Percentiles rank a stretch among this genome's conserved stretches.
Conservation (phyloP, 2,329 filamentous ascomycete genomes). For the Leptoxyphium fumago region DNA sequence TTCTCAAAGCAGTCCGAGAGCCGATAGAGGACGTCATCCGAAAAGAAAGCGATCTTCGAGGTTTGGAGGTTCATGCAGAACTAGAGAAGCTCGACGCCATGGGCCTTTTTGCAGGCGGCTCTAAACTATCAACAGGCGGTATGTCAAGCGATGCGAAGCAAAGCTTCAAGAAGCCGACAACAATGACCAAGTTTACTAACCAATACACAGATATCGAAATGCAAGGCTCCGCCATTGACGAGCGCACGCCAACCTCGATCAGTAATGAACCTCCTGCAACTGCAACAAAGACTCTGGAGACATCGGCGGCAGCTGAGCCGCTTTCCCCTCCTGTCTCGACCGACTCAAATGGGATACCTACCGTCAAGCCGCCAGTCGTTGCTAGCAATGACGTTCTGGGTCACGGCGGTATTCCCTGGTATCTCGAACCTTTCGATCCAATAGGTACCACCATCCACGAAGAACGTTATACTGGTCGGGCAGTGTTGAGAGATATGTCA, state of each 20-base stretch:
- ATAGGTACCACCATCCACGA: conserved; percentile 65
- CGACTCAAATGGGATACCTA: conserved; percentile 17
- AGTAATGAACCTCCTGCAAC: conserved; percentile 6
- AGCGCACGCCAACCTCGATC: not conserved
- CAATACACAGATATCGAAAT: not conserved
- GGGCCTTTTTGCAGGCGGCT: conserved; percentile 42
- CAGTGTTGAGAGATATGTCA: conserved; percentile 58
- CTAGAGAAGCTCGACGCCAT: conserved; percentile 60
- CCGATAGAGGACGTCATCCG: conserved; percentile 59
- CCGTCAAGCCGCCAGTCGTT: conserved; percentile 18
- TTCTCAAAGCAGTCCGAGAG: conserved; percentile 69
- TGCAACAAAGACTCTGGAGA: conserved; percentile 4
- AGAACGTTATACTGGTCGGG: conserved; percentile 58
- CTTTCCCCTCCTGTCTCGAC: conserved; percentile 22
- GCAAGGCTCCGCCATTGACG: not conserved
- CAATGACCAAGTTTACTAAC: not conserved
- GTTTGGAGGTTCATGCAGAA: conserved; percentile 54
- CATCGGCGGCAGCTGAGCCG: conserved; percentile 16
- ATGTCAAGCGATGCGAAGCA: not conserved
- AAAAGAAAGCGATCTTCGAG: conserved; percentile 68
- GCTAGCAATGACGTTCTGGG: conserved; percentile 23
- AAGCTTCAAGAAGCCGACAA: not conserved
- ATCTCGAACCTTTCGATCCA: conserved; percentile 66
- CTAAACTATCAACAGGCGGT: conserved; percentile 44
- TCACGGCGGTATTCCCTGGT: conserved; percentile 76